phyloP scores from a whole-genome alignment of 225 moss, liverwort and hornwort species.

The Anthoceros angustus region DNA sequence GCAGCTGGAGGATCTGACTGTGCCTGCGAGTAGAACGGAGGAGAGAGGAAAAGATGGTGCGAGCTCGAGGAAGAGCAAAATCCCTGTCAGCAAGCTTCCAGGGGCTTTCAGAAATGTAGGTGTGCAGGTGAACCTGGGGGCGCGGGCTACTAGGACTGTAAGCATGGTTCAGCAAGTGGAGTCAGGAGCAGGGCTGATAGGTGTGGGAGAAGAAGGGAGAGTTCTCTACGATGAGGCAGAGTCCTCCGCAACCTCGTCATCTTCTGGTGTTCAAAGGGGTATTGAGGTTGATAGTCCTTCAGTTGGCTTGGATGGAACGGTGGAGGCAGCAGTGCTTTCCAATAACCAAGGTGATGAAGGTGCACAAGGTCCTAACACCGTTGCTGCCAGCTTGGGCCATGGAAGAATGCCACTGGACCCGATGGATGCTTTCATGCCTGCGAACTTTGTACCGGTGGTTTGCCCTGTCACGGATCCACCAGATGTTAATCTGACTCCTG shows the following conservation, averaged over 20 bases:
- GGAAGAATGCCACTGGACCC: slow-evolving; percentile 9
- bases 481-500: slow-evolving; percentile 4
- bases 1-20: background rate
- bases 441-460: slow-evolving; percentile 13
- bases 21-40: background rate
- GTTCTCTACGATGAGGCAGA: background rate
- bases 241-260: slow-evolving; percentile 10
- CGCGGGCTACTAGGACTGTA: background rate
- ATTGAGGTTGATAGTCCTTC: background rate
- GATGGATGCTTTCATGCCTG: slow-evolving; percentile 8
- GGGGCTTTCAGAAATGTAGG: background rate
- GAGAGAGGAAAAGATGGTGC: background rate
- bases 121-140: background rate
- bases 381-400: slow-evolving; percentile 2
- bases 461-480: background rate
- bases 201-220: background rate
- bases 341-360: background rate
- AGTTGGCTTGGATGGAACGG: background rate
- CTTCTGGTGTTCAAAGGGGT: background rate
- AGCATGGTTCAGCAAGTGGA: slow-evolving; percentile 2
- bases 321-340: background rate
- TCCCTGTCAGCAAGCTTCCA: background rate
- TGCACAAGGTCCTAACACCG: background rate
- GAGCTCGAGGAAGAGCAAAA: background rate
- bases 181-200: slow-evolving; percentile 7